Conservation (phyloP, 805 yeast genomes). For the Candida peoriensis region DNA sequence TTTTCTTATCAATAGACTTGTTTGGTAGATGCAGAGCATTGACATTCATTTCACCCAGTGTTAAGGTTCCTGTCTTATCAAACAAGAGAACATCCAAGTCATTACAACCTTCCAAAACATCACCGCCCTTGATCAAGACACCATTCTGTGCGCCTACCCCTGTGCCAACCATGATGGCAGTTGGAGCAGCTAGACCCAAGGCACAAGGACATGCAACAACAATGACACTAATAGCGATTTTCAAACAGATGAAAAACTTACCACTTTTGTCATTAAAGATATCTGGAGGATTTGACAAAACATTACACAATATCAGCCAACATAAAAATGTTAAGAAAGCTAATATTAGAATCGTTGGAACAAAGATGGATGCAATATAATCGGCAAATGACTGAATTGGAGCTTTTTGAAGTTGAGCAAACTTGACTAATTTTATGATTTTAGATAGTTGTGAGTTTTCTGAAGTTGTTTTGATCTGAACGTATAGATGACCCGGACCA, state of each 20-base stretch:
- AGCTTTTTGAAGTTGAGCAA: conserved; percentile 84
- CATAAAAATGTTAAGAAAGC: conserved; percentile 60
- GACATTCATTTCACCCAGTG: conserved; percentile 73
- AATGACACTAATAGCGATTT: conserved; percentile 83
- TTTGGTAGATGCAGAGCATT: conserved; percentile 16
- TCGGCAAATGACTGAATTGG: conserved; percentile 92
- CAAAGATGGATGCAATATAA: conserved; percentile 76
- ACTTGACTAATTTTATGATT: conserved; percentile 79
- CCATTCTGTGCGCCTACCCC: conserved; percentile 79
- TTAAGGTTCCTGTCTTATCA: conserved; percentile 95
- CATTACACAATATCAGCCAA: conserved; percentile 47
- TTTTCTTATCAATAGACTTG: conserved; percentile 6
- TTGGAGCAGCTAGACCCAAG: conserved; percentile 79
- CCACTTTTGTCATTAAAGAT: conserved; percentile 49
- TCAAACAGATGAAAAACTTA: conserved; percentile 60
- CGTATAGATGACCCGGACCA: conserved; percentile 65
- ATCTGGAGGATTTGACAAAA: conserved; percentile 37
- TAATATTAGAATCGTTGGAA: conserved; percentile 63
- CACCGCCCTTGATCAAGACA: conserved; percentile 90
- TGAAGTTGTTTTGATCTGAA: conserved; percentile 69
- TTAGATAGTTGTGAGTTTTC: conserved; percentile 82
- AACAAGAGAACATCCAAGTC: conserved; percentile 64
- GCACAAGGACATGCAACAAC: conserved; percentile 94
- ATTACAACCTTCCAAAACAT: conserved; percentile 70
- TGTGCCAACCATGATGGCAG: conserved; percentile 75